Conservation (phyloP, 257 asterid species). For the Asclepias syriaca region DNA sequence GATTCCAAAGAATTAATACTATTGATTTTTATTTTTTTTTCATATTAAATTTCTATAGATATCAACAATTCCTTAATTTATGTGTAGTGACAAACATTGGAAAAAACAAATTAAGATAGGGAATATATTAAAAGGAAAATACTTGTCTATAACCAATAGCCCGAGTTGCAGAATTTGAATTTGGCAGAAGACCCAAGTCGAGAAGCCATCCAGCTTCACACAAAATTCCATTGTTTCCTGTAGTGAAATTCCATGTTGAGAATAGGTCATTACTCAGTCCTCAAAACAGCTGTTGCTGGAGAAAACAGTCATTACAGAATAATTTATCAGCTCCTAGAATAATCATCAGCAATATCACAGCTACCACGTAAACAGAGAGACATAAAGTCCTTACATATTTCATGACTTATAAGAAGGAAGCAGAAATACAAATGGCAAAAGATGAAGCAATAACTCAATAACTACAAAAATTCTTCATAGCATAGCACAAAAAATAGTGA, state of each 20-base stretch:
- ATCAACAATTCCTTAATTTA: too few species aligned
- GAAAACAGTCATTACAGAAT: not conserved
- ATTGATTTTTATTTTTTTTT: too few species aligned
- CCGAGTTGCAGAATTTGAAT: conserved; percentile 83
- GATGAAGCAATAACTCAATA: not conserved
- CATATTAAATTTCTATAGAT: too few species aligned
- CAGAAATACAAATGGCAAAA: not conserved
- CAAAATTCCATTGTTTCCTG: conserved; percentile 66
- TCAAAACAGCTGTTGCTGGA: not conserved
- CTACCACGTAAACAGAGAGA: not conserved
- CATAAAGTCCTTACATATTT: not conserved
- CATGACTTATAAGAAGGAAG: not conserved
- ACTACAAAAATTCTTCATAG: not conserved
- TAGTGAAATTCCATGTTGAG: conserved; percentile 9
- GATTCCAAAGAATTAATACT: not conserved
- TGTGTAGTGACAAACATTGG: too few species aligned
- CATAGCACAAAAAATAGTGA: not conserved
- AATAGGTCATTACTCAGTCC: not conserved
- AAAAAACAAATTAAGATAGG: too few species aligned
- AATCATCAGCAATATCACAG: not conserved
- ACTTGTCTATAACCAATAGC: conserved; percentile 98
- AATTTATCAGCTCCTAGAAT: not conserved
- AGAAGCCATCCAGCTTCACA: conserved; percentile 91
- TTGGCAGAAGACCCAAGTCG: conserved; percentile 82
- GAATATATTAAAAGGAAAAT: conserved; percentile 17